Evolutionary conservation across 192 early-diverging fungal genomes (phyloP).

Genomic region (Neocallimastix lanati): DNA sequence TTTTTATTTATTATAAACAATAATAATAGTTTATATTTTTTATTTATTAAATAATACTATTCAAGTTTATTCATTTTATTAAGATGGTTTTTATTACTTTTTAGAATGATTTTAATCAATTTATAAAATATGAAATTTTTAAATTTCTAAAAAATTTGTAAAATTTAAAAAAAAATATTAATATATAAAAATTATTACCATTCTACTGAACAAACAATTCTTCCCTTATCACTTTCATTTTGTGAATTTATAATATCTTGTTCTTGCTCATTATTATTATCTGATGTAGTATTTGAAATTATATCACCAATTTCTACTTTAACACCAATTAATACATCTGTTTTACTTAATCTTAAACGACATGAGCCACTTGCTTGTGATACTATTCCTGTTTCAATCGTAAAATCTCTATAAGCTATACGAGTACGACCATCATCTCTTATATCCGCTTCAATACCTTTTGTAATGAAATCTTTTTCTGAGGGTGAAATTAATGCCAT

Average conservation of each 20-base stretch:
- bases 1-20: too few species aligned
- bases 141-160: too few species aligned
- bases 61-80: too few species aligned
- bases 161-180: not conserved
- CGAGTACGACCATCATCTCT: slow-evolving; percentile 75
- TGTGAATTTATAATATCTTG: slow-evolving; percentile 32
- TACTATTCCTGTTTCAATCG: slow-evolving; percentile 71
- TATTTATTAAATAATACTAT: too few species aligned
- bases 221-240: slow-evolving; percentile 40
- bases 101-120: too few species aligned
- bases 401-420: slow-evolving; percentile 54
- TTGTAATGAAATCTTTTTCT: slow-evolving; percentile 64
- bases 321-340: slow-evolving; percentile 83
- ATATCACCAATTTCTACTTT: slow-evolving; percentile 71
- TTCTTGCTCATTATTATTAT: slow-evolving; percentile 7
- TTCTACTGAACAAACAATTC: slow-evolving; percentile 75
- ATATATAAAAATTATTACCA: slow-evolving; percentile 29
- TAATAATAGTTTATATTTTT: too few species aligned
- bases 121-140: too few species aligned
- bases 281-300: slow-evolving; percentile 4
- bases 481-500: slow-evolving; percentile 38
- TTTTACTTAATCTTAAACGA: slow-evolving; percentile 44
- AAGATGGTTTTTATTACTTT: too few species aligned
- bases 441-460: slow-evolving; percentile 59
- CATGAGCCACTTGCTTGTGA: slow-evolving; percentile 80